These are phyloP conservation scores for Chlamydomonas sp. DNA, from an alignment of 139 green algal genomes.

Conservation along the genomic window DNA sequence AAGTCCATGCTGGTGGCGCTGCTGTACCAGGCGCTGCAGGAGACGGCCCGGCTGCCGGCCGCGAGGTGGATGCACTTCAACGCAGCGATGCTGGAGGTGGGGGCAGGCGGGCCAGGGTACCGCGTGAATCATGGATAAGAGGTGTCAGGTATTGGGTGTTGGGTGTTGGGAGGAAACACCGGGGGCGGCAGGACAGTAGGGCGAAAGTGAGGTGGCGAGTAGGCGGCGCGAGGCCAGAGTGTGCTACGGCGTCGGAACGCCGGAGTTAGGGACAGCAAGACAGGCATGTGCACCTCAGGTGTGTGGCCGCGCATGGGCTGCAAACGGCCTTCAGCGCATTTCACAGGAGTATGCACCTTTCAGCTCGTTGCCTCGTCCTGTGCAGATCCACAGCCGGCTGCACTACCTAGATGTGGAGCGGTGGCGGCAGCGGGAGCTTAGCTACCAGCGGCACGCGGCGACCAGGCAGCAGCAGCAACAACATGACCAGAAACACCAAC, in stretches of 20 bases:
- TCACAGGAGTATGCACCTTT: too few relatives aligned
- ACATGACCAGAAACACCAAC: background rate
- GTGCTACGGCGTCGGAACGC: too few relatives aligned
- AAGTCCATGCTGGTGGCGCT: constrained; percentile 78
- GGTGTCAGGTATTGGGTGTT: background rate
- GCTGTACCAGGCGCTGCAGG: constrained; percentile 53
- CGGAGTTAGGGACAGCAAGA: too few relatives aligned
- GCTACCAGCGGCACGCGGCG: constrained; percentile 6
- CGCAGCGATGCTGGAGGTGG: constrained; percentile 79
- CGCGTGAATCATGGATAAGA: background rate
- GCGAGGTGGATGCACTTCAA: constrained; percentile 84
- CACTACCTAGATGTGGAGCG: constrained; percentile 61
- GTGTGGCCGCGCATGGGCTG: too few relatives aligned
- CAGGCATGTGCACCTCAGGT: too few relatives aligned
- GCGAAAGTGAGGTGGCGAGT: too few relatives aligned
- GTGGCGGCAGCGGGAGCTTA: constrained; percentile 8
- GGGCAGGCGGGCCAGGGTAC: background rate
- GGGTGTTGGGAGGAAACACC: background rate
- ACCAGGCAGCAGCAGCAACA: background rate
- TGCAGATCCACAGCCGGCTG: constrained; percentile 59
- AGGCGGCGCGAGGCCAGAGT: too few relatives aligned
- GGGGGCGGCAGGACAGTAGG: too few relatives aligned
- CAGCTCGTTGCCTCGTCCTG: background rate
- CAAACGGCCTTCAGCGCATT: too few relatives aligned
- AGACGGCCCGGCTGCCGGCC: constrained; percentile 9